These are phyloP conservation scores for Taiozyma sp. DNA, from an alignment of 1,139 yeast species.

Conservation along the genomic window DNA sequence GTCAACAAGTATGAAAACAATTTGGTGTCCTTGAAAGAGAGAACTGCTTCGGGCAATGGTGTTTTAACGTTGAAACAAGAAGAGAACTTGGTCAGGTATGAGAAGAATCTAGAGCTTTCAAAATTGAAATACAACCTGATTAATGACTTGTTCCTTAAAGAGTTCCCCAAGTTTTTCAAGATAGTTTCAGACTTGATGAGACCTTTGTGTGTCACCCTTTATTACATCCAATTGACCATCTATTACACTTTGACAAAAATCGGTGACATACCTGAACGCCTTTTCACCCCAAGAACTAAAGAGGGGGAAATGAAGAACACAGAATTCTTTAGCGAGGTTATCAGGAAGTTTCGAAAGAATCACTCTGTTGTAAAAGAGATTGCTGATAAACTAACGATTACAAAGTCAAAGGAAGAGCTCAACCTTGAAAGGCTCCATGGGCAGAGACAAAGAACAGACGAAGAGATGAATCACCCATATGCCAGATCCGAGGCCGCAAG, in stretches of 20 bases:
- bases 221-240: conserved; percentile 31
- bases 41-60: conserved; percentile 14
- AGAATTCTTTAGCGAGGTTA: conserved; percentile 4
- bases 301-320: conserved; percentile 3
- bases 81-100: conserved; percentile 29
- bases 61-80: conserved; percentile 31
- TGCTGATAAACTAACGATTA: conserved; percentile 5
- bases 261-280: conserved; percentile 15
- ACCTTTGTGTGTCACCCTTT: conserved; percentile 24
- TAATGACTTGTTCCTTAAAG: conserved; percentile 33
- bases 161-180: conserved; percentile 33
- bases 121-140: conserved; percentile 29
- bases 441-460: not conserved
- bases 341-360: conserved; percentile 3
- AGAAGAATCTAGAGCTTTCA: conserved; percentile 18
- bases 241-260: conserved; percentile 26
- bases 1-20: conserved; percentile 28
- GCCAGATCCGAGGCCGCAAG: conserved; percentile 1
- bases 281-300: conserved; percentile 9
- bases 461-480: not conserved
- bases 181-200: conserved; percentile 24
- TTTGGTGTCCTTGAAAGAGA: conserved; percentile 11
- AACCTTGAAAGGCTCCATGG: not conserved
- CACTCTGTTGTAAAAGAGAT: not conserved
- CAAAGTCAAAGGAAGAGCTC: conserved; percentile 8